Evolutionary conservation across 2,329 filamentous ascomycete species (phyloP).

Genomic region (Trichoderma asperellum): DNA sequence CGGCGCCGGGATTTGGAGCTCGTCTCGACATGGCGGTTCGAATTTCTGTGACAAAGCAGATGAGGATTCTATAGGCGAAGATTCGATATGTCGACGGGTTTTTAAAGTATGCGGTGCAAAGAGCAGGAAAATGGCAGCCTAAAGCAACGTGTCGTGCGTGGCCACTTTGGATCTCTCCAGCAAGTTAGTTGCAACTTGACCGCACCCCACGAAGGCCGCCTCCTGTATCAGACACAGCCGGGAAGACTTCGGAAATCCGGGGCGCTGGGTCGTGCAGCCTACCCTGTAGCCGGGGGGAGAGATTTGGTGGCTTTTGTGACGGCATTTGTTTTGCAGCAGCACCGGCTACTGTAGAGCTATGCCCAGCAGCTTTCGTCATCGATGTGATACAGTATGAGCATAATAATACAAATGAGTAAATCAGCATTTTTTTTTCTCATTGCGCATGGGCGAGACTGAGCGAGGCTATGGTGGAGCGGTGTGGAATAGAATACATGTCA

Average conservation of each 20-base stretch:
- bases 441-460: neutral
- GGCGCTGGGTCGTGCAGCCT: neutral
- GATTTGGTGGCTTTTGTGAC: neutral
- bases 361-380: neutral
- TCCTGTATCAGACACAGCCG: constrained; percentile 25
- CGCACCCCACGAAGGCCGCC: constrained; percentile 27
- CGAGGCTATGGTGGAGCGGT: neutral
- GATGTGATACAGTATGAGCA: neutral
- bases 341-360: neutral
- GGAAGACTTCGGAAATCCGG: constrained; percentile 9
- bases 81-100: neutral
- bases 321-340: neutral
- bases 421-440: neutral
- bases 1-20: constrained; percentile 74
- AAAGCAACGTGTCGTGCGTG: constrained; percentile 21
- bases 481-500: neutral
- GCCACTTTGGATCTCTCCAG: constrained; percentile 15
- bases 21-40: constrained; percentile 72
- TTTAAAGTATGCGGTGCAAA: constrained; percentile 1
- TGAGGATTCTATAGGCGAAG: neutral
- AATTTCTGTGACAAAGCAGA: neutral
- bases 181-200: constrained; percentile 25
- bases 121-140: constrained; percentile 25
- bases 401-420: neutral
- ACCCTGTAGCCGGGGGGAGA: neutral